Conservation (phyloP, 177 flowering plant species). For the Telopea speciosissima region DNA sequence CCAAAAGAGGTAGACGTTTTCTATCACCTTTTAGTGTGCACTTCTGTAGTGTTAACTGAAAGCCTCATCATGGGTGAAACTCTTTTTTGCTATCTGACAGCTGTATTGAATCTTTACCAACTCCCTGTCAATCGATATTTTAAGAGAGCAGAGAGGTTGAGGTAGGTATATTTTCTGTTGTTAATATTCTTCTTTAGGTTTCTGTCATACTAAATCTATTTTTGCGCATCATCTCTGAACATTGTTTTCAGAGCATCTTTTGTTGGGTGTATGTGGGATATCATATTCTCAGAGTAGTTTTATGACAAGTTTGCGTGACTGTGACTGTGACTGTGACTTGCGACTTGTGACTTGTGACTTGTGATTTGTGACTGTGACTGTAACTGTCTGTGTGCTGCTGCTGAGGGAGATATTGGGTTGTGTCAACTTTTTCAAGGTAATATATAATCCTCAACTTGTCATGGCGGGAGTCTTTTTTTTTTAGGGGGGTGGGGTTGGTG, state of each 20-base stretch:
- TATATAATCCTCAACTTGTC: conserved; percentile 10
- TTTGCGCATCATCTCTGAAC: conserved; percentile 17
- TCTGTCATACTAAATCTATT: conserved; percentile 12
- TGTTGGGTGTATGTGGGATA: conserved; percentile 16
- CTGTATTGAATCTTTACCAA: conserved; percentile 48
- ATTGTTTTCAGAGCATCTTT: conserved; percentile 13
- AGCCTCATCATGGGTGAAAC: conserved; percentile 37
- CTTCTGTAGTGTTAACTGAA: conserved; percentile 29
- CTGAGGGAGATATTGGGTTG: conserved; percentile 19
- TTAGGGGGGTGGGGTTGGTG: too few relatives aligned
- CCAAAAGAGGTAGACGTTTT: conserved; percentile 58
- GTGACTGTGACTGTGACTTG: too few relatives aligned
- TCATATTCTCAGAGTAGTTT: conserved; percentile 16
- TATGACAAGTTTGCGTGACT: conserved; percentile 20
- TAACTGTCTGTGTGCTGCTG: too few relatives aligned
- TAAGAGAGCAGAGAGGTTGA: conserved; percentile 48
- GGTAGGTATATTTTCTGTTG: conserved; percentile 57
- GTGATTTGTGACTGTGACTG: conserved; percentile 19
- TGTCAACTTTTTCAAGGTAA: conserved; percentile 17
- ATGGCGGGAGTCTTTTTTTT: not conserved
- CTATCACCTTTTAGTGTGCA: conserved; percentile 24
- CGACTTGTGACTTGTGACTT: too few relatives aligned
- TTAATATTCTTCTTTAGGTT: conserved; percentile 12
- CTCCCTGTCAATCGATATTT: conserved; percentile 45
- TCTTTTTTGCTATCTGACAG: conserved; percentile 41